Conservation (phyloP, 1,284 basidiomycete genomes). For the Boletus semigastroideus region DNA sequence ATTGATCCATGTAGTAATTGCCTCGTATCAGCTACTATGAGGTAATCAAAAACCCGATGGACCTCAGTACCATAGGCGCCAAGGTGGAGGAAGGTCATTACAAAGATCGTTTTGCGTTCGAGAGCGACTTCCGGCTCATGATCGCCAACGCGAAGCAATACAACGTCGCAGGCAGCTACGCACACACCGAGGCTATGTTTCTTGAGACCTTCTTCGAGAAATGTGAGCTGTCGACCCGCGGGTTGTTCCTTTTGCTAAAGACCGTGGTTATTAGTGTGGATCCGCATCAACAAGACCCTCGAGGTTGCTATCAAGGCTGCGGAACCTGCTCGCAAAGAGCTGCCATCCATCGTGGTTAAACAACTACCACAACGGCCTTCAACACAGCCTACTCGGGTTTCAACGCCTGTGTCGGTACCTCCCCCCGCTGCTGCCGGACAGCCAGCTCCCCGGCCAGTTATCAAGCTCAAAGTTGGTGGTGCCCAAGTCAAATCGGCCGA, state of each 20-base stretch:
- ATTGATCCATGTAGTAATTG: constrained; percentile 3
- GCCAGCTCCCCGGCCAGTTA: constrained; percentile 48
- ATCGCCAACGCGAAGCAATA: constrained; percentile 87
- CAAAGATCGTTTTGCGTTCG: constrained; percentile 80
- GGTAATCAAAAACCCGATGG: constrained; percentile 93
- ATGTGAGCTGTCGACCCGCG: constrained; percentile 48
- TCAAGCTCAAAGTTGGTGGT: constrained; percentile 55
- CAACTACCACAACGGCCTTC: constrained; percentile 31
- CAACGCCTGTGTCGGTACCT: constrained; percentile 22
- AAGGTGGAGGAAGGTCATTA: constrained; percentile 91
- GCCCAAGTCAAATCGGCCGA: constrained; percentile 28
- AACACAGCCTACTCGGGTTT: constrained; percentile 8
- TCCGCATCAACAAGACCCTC: constrained; percentile 75
- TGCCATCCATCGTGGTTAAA: constrained; percentile 37
- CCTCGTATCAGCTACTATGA: constrained; percentile 72
- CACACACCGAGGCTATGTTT: constrained; percentile 73
- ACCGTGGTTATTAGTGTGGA: constrained; percentile 55
- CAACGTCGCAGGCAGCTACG: constrained; percentile 74
- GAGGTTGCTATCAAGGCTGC: constrained; percentile 44
- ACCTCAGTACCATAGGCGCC: constrained; percentile 84
- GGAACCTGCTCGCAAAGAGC: constrained; percentile 30
- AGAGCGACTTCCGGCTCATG: constrained; percentile 87
- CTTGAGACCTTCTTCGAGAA: constrained; percentile 86
- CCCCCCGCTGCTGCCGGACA: constrained; percentile 33
- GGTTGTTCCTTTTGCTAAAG: constrained; percentile 3